Evolutionary conservation across 306 rosid species (phyloP).

Genomic region (Citrullus amarus): DNA sequence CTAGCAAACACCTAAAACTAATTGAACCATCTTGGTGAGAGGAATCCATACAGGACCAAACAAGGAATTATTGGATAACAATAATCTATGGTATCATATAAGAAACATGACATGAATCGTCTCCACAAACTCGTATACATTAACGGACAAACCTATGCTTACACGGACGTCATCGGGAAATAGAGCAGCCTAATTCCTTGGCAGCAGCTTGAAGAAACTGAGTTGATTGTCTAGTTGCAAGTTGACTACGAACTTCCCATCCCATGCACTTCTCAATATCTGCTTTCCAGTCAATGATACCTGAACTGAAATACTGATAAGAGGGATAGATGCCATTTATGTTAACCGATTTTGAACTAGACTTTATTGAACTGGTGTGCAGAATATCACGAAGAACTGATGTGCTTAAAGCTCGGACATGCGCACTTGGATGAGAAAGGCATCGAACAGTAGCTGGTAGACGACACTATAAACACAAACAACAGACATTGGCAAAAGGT

Average conservation of each 20-base stretch:
- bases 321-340: conserved; percentile 41
- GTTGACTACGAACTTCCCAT: conserved; percentile 85
- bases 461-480: conserved; percentile 58
- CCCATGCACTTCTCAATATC: conserved; percentile 71
- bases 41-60: not conserved
- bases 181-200: conserved; percentile 62
- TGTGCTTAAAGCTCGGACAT: conserved; percentile 68
- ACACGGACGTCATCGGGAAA: conserved; percentile 36
- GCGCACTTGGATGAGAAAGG: conserved; percentile 90
- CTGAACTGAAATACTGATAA: conserved; percentile 40
- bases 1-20: not conserved
- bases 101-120: not conserved
- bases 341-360: conserved; percentile 29
- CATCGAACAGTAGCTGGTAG: conserved; percentile 68
- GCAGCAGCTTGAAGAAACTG: conserved; percentile 68
- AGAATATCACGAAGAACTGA: conserved; percentile 86
- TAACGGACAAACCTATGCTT: conserved; percentile 26
- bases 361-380: conserved; percentile 43
- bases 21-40: not conserved
- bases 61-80: not conserved
- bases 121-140: not conserved
- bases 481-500: not conserved
- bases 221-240: conserved; percentile 51
- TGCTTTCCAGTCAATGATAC: conserved; percentile 60
- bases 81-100: not conserved